Conservation (phyloP, 2,329 filamentous ascomycete species). For the Pestalotiopsis sp. region DNA sequence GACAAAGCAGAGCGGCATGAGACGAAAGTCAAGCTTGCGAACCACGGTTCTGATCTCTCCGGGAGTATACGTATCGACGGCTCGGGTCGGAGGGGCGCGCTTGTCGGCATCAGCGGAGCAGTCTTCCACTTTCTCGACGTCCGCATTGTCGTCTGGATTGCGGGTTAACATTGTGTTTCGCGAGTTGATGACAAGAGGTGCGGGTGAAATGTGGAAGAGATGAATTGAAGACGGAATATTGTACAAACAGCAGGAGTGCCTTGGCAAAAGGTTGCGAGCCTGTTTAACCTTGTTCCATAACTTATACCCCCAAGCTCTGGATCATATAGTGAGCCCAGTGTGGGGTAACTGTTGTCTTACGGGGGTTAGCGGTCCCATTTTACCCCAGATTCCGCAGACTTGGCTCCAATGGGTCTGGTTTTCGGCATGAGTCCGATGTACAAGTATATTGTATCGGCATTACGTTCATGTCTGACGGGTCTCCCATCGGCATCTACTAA, state of each 20-base stretch:
- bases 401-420: neutral
- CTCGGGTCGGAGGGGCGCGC: neutral
- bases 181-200: too few relatives aligned
- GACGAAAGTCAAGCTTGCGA: constrained; percentile 21
- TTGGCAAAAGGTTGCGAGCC: too few relatives aligned
- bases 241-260: too few relatives aligned
- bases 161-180: neutral
- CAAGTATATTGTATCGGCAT: neutral
- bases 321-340: too few relatives aligned
- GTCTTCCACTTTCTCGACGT: neutral
- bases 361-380: neutral
- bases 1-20: constrained; percentile 26
- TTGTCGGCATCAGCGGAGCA: neutral
- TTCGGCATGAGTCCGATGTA: neutral
- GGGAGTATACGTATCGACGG: neutral
- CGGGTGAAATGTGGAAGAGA: neutral
- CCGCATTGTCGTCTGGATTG: neutral
- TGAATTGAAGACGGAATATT: neutral
- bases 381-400: neutral
- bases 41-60: neutral
- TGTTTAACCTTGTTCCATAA: too few relatives aligned
- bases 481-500: neutral
- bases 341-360: neutral
- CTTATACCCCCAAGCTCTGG: too few relatives aligned
- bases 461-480: neutral